Base-by-base conservation (phyloP, 1,284 basidiomycete species). In the Tilletiopsis washingtonensis region DNA sequence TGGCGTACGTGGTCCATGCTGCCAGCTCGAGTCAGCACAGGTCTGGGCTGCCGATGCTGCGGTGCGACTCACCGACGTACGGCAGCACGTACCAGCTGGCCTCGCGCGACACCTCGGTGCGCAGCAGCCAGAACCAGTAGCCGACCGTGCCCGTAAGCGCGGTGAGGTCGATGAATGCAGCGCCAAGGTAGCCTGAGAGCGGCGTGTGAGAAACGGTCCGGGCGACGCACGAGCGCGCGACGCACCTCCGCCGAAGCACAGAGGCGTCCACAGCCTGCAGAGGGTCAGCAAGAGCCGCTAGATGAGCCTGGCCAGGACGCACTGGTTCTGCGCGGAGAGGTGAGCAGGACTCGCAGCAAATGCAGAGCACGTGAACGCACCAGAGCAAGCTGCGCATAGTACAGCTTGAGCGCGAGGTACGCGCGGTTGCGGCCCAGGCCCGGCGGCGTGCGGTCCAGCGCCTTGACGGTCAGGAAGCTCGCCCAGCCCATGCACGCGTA, bases 351-450 rank as follows among this genome's bases (percentile, higher is more conserved):
- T 9, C 29, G 29, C 9, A n/a, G 29, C 9, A 34, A 9, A 9
- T 9, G 29, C 29, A 34, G 29, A n/a, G 29, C 29, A 34, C n/a
- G 29, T 9, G 9, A 9, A 34, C 29, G 9, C 29, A 34, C 29
- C 9, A 86, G 72, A 0, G 75, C 81, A 34, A 87, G 76, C 68
- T 86, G 84, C 4, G 76, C 76, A 74, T 83, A 88, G 76, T 88
- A 86, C 39, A 87, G 75, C 27, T 76, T 76, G 36, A 87, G 73
- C 2, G 81, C 82, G 36, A 76, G 67, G 37, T 76, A 74, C 36
- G 83, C 77, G 23, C 76, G 71, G 45, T 81, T 81, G 50, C 54
- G 61, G 12, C 64, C 67, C 17, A 67, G 46, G 14, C 56, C 54
- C 24, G 66, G 66, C 21, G 65, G 65, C 12, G 67, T 69, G 20